Conservation (phyloP, 2,329 filamentous ascomycete species). For the Ramularia collo-cygni region DNA sequence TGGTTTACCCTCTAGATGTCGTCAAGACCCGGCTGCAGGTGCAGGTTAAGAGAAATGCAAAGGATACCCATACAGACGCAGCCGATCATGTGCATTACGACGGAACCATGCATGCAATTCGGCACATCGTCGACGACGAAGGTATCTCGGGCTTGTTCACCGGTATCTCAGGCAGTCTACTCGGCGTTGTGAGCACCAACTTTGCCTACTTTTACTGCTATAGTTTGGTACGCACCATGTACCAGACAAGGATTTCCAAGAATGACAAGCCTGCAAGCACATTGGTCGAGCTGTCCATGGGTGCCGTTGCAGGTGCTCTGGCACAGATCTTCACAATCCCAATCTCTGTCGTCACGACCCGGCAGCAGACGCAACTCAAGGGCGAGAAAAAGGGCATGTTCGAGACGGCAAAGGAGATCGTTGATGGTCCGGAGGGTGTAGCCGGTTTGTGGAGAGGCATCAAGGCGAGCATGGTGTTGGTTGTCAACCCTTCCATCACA, state of each 20-base stretch:
- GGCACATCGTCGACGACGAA: conserved; percentile 74
- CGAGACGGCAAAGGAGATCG: conserved; percentile 81
- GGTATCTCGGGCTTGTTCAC: conserved; percentile 78
- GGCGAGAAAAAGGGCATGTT: conserved; percentile 77
- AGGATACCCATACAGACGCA: conserved; percentile 30
- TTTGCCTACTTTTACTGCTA: conserved; percentile 99
- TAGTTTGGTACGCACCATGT: conserved; percentile 75
- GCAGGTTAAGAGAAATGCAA: conserved; percentile 62
- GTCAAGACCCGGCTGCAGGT: conserved; percentile 96
- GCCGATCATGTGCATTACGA: conserved; percentile 66
- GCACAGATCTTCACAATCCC: conserved; percentile 96
- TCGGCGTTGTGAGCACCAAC: conserved; percentile 94
- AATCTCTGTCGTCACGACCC: conserved; percentile 87
- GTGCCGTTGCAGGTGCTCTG: conserved; percentile 79
- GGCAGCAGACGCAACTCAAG: conserved; percentile 88
- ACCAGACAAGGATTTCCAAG: conserved; percentile 48
- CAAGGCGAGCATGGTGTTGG: conserved; percentile 90
- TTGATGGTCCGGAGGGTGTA: conserved; percentile 83
- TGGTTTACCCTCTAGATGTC: conserved; percentile 95
- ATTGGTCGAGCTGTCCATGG: conserved; percentile 72
- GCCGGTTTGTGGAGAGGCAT: conserved; percentile 88
- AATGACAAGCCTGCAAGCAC: conserved; percentile 59
- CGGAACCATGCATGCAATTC: conserved; percentile 81
- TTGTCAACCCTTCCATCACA: conserved; percentile 94
- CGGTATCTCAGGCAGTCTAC: conserved; percentile 75